Evolutionary conservation across 1,284 basidiomycete genomes (phyloP).

Genomic region (Ustilago vetiveriae): DNA sequence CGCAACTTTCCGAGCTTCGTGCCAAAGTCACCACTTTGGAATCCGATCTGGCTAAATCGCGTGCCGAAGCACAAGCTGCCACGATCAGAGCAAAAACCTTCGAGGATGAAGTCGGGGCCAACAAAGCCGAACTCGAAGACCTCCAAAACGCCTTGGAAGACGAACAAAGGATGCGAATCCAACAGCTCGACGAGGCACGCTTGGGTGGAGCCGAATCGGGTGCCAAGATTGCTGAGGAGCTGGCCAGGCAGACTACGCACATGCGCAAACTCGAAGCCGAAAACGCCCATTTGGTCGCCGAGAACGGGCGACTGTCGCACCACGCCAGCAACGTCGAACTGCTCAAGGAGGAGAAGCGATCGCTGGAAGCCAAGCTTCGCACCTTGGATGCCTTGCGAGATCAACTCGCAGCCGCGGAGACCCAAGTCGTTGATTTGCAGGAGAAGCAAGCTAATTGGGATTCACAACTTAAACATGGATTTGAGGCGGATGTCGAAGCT

Average conservation of each 20-base stretch:
- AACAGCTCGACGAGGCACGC: slow-evolving; percentile 13
- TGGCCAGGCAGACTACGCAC: slow-evolving; percentile 31
- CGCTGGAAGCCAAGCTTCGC: slow-evolving; percentile 51
- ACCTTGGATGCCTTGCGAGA: slow-evolving; percentile 45
- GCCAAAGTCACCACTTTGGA: slow-evolving; percentile 23
- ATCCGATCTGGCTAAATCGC: slow-evolving; percentile 23
- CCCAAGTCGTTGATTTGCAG: slow-evolving; percentile 52
- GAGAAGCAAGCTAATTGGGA: slow-evolving; percentile 45
- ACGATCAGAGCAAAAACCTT: slow-evolving; percentile 5
- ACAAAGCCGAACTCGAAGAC: slow-evolving; percentile 40
- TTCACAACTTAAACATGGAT: slow-evolving; percentile 10
- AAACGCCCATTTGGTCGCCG: slow-evolving; percentile 38
- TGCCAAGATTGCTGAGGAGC: slow-evolving; percentile 38
- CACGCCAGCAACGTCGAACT: slow-evolving; percentile 47
- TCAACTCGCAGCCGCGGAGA: slow-evolving; percentile 45
- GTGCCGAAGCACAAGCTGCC: slow-evolving; percentile 31
- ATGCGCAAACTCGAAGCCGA: slow-evolving; percentile 46
- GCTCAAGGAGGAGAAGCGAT: slow-evolving; percentile 60
- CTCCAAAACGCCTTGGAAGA: slow-evolving; percentile 48
- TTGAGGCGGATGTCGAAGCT: slow-evolving; percentile 18
- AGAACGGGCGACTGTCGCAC: slow-evolving; percentile 42
- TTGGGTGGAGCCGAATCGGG: slow-evolving; percentile 17
- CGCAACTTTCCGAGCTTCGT: slow-evolving; percentile 12
- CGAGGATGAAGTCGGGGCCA: slow-evolving; percentile 33
- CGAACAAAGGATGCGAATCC: slow-evolving; percentile 34